Evolutionary conservation across 164 flowering plant species (phyloP).

Genomic region (Vitis rupestris): DNA sequence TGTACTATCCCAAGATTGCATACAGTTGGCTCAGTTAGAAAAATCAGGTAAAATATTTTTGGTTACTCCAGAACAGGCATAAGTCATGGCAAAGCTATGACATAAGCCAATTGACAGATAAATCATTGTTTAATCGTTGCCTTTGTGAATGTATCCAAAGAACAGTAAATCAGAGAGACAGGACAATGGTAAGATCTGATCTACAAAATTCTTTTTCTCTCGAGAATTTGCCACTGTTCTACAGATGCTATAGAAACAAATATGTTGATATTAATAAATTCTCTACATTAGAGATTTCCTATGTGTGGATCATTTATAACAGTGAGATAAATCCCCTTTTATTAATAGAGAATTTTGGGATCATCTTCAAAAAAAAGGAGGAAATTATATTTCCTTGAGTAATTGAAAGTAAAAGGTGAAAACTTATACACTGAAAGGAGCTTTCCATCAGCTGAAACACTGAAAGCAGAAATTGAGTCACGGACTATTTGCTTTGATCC

Average conservation of each 20-base stretch:
- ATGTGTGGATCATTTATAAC: not conserved
- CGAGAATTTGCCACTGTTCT: not conserved
- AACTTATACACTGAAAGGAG: constrained; percentile 42
- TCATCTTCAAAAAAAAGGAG: not conserved
- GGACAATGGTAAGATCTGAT: not conserved
- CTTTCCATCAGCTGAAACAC: constrained; percentile 77
- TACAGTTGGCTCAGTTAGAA: no score
- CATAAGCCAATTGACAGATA: not conserved
- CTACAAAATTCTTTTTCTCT: not conserved
- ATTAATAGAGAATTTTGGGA: not conserved
- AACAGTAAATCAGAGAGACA: not conserved
- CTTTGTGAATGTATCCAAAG: not conserved
- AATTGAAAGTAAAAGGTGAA: no score
- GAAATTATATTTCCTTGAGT: not conserved
- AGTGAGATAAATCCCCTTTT: not conserved
- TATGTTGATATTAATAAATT: not conserved
- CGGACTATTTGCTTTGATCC: constrained; percentile 54
- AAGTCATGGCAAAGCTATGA: not conserved
- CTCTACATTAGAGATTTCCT: not conserved
- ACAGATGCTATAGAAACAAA: no score
- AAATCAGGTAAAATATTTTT: no score
- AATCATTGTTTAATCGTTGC: not conserved
- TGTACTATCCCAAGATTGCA: not conserved
- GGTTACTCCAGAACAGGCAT: no score
- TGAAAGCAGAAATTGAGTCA: constrained; percentile 72